A percentile compares a stretch with the other conserved stretches of the same genome.
Conservation (phyloP, 1,284 basidiomycete genomes). For the Microbotryomycetes sp. region DNA sequence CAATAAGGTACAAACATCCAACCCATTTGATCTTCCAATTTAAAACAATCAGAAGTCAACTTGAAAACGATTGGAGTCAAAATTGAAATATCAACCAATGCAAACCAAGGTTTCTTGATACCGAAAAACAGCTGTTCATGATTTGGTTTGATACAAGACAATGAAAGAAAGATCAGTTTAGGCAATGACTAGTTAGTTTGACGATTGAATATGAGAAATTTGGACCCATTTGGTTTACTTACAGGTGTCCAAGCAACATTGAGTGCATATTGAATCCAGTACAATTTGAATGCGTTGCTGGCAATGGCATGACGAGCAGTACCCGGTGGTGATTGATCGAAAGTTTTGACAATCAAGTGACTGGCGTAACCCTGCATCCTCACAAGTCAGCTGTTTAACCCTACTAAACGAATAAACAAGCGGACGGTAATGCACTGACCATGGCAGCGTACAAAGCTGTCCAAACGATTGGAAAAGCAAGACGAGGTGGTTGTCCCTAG, state of each 20-base stretch:
- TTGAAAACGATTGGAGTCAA: constrained; percentile 57
- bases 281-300: constrained; percentile 54
- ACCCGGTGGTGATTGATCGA: constrained; percentile 47
- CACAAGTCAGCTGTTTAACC: not conserved
- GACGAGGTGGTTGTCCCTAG: constrained; percentile 19
- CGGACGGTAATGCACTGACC: constrained; percentile 8
- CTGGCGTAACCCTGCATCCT: constrained; percentile 56
- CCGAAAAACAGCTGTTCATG: constrained; percentile 31
- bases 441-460: constrained; percentile 34
- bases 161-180: no score
- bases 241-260: constrained; percentile 63
- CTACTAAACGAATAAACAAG: no score
- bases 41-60: constrained; percentile 48
- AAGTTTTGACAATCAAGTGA: constrained; percentile 56
- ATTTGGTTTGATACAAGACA: no score
- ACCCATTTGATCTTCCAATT: constrained; percentile 24
- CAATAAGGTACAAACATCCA: constrained; percentile 34
- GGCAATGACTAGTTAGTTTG: no score
- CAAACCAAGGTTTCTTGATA: constrained; percentile 48
- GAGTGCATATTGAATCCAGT: constrained; percentile 63
- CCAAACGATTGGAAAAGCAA: constrained; percentile 34
- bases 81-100: constrained; percentile 56
- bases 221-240: no score
- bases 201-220: no score
- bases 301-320: constrained; percentile 47